Evolutionary conservation across 2,329 filamentous ascomycete species (phyloP).

Genomic region (Trematosphaeria pertusa): DNA sequence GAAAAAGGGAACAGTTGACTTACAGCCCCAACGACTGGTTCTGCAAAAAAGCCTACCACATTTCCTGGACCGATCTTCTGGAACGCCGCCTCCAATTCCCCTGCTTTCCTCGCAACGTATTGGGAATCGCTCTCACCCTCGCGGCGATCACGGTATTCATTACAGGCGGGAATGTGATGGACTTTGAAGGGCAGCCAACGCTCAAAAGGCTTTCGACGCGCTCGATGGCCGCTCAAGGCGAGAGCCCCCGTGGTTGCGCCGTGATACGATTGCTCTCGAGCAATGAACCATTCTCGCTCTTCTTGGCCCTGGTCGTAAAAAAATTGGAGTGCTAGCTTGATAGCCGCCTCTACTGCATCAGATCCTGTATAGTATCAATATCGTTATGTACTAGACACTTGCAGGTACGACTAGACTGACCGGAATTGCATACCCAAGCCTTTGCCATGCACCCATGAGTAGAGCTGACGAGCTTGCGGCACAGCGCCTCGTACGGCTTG

Average conservation of each 20-base stretch:
- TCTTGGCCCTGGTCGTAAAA: conserved; percentile 62
- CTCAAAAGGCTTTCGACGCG: conserved; percentile 67
- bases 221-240: conserved; percentile 67
- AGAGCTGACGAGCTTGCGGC: conserved; percentile 58
- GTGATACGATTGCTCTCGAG: conserved; percentile 71
- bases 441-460: conserved; percentile 61
- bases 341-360: conserved; percentile 72
- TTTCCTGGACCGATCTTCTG: conserved; percentile 66
- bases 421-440: conserved; percentile 65
- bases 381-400: conserved; percentile 3
- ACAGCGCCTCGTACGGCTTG: conserved; percentile 60
- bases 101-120: conserved; percentile 66
- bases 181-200: conserved; percentile 64
- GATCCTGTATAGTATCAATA: conserved; percentile 45
- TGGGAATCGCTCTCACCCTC: conserved; percentile 61
- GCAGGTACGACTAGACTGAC: conserved; percentile 36
- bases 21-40: conserved; percentile 75
- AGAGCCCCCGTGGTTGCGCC: conserved; percentile 74
- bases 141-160: conserved; percentile 65
- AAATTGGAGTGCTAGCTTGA: conserved; percentile 73
- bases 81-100: conserved; percentile 73
- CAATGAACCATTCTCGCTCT: conserved; percentile 67
- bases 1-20: conserved; percentile 33
- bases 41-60: conserved; percentile 75
- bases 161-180: conserved; percentile 70